Evolutionary conservation across 2,329 filamentous ascomycete species (phyloP), one percentile per base, ranked within the genome.

Genomic region (Neopestalotiopsis clavispora): DNA sequence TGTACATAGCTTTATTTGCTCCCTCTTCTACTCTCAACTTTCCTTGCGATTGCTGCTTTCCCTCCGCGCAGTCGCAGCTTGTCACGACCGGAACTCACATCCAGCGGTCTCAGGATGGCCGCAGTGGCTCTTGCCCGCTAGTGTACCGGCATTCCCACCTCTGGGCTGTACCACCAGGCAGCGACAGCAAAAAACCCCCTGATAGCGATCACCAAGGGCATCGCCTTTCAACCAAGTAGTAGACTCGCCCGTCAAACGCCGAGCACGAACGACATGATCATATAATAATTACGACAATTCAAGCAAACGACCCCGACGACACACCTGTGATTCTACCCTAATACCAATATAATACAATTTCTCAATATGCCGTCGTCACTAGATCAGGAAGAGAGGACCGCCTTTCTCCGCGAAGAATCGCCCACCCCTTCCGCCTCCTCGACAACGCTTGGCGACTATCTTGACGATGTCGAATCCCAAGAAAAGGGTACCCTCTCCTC

Each of bases 371-470:
- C 59, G 30, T 13, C 30, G 34, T 7, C 34, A 38, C 34, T 1
- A 34, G 32, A 34, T 30, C 28, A 20, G 12, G 62, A 65, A 52
- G 62, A 65, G 62, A 34, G 40, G 17, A 49, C 40, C 12, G 62
- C 34, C 12, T 65, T 56, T 17, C 40, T 65, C 9, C 59, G 59
- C 30, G 62, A 65, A 56, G 38, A 49, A 13, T 49, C 40, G 20
- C 62, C 38, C 2, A 49, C 40, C 13, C 30, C 62, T 9, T 65
- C 62, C 20, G 40, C 62, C 12, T 65, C 71, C 59, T 62, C 66
- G 32, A 68, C 71, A 20, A 71, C 71, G 59, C 69, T 71, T 34
- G 68, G 66, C 14, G 70, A 72, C 13, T 69, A 68, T 59, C 64
- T 49, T 6, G 45, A 58, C 34, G 71, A 72, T 30, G 69, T 70